Percentiles rank a stretch among this genome's conserved stretches.
Conservation (phyloP, 257 asterid species). For the Lycium barbarum region DNA sequence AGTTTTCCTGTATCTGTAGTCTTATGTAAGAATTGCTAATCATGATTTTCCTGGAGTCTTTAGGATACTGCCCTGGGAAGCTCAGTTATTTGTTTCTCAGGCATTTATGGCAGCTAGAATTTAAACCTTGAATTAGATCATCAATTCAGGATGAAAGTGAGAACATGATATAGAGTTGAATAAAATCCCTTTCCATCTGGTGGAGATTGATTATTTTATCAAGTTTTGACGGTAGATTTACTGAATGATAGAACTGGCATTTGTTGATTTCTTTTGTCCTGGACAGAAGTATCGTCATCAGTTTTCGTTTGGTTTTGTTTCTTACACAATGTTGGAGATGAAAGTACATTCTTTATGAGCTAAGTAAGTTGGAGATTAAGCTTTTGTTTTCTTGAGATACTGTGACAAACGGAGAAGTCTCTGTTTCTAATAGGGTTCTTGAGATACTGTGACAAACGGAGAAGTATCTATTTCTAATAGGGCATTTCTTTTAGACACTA, state of each 20-base stretch:
- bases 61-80: not conserved
- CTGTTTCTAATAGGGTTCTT: not conserved
- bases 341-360: not conserved
- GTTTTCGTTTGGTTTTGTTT: not conserved
- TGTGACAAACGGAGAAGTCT: not conserved
- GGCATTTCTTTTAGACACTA: slow-evolving; percentile 12
- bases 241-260: not conserved
- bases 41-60: not conserved
- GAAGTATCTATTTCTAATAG: not conserved
- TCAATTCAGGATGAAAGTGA: slow-evolving; percentile 5
- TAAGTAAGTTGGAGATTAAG: not conserved
- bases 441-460: slow-evolving; percentile 1
- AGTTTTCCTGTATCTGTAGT: not conserved
- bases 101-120: not conserved
- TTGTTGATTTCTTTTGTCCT: not conserved
- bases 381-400: slow-evolving; percentile 12
- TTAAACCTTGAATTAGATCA: not conserved
- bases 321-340: not conserved
- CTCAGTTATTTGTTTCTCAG: not conserved
- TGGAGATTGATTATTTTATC: not conserved
- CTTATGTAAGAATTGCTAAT: not conserved
- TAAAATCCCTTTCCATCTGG: not conserved
- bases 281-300: not conserved
- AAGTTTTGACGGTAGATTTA: not conserved
- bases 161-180: not conserved